phyloP scores from a whole-genome alignment of 179 eudicot genomes.

The Beta macrorhiza region DNA sequence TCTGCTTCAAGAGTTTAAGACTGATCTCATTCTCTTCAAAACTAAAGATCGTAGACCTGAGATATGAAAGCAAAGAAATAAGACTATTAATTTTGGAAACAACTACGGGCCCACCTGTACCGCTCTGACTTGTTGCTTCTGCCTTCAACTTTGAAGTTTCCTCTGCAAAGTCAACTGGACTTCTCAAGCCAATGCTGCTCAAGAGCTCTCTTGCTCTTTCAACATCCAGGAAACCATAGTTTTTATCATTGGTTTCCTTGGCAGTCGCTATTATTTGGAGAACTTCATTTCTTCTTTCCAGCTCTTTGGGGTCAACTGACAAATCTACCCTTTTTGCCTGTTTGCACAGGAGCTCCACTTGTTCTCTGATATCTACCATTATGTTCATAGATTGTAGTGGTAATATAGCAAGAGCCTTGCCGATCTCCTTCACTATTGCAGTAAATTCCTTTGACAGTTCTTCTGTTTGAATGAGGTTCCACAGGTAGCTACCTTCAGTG shows the following conservation, averaged over 20 bases:
- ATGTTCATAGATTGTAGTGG: slow-evolving; percentile 51
- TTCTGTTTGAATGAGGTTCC: slow-evolving; percentile 54
- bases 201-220: slow-evolving; percentile 35
- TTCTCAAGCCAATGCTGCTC: slow-evolving; percentile 46
- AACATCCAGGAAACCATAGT: slow-evolving; percentile 31
- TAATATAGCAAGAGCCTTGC: slow-evolving; percentile 54
- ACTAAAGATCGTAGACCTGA: slow-evolving; percentile 38
- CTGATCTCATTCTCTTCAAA: slow-evolving; percentile 26
- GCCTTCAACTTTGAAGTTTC: slow-evolving; percentile 49
- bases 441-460: slow-evolving; percentile 46
- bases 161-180: slow-evolving; percentile 41
- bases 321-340: slow-evolving; percentile 48
- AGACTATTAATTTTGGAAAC: slow-evolving; percentile 52
- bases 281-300: slow-evolving; percentile 42
- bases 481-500: slow-evolving; percentile 45
- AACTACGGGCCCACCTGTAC: slow-evolving; percentile 61
- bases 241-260: slow-evolving; percentile 33
- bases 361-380: slow-evolving; percentile 50
- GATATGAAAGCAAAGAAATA: slow-evolving; percentile 42
- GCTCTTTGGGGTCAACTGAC: slow-evolving; percentile 38
- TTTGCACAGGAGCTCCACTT: slow-evolving; percentile 64
- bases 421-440: slow-evolving; percentile 45
- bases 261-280: slow-evolving; percentile 32
- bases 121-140: slow-evolving; percentile 57
- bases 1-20: slow-evolving; percentile 24